A percentile compares a stretch with the other conserved stretches of the same genome.
Evolutionary conservation across 768 basidiomycete species (phyloP).

Genomic region (Amanita inopinata): DNA sequence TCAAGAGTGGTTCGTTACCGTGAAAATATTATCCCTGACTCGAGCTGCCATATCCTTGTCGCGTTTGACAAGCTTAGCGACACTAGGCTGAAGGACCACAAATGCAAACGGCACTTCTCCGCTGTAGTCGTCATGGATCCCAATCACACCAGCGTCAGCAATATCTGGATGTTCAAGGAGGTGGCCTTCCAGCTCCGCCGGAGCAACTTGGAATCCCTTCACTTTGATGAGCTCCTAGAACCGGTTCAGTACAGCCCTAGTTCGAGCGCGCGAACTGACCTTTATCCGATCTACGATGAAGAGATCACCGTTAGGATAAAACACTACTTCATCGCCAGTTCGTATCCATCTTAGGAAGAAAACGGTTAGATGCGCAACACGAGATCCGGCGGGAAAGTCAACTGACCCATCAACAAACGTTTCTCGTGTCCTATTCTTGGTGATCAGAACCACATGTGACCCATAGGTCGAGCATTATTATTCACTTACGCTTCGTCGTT

Average conservation of each 20-base stretch:
- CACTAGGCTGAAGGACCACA: constrained; percentile 29
- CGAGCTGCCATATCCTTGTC: background rate
- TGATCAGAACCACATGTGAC: constrained; percentile 2
- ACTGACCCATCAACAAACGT: constrained; percentile 51
- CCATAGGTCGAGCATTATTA: constrained; percentile 14
- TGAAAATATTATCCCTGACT: background rate
- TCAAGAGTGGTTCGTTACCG: background rate
- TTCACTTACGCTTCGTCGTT: constrained; percentile 39
- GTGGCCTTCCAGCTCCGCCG: constrained; percentile 49
- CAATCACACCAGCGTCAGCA: constrained; percentile 53
- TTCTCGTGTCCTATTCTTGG: constrained; percentile 36
- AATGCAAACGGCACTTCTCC: constrained; percentile 63
- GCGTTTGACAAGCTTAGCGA: background rate
- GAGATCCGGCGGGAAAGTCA: background rate
- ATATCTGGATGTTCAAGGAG: constrained; percentile 41
- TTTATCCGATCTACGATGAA: constrained; percentile 54
- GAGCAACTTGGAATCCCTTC: constrained; percentile 46
- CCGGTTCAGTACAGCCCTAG: background rate
- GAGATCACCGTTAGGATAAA: constrained; percentile 40
- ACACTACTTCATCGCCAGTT: constrained; percentile 51
- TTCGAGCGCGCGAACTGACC: constrained; percentile 19
- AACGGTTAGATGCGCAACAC: background rate
- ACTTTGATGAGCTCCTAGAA: constrained; percentile 58
- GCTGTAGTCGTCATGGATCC: constrained; percentile 44
- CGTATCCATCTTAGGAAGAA: constrained; percentile 38